phyloP scores from a whole-genome alignment of 768 basidiomycete species.

The Jaapia argillacea region DNA sequence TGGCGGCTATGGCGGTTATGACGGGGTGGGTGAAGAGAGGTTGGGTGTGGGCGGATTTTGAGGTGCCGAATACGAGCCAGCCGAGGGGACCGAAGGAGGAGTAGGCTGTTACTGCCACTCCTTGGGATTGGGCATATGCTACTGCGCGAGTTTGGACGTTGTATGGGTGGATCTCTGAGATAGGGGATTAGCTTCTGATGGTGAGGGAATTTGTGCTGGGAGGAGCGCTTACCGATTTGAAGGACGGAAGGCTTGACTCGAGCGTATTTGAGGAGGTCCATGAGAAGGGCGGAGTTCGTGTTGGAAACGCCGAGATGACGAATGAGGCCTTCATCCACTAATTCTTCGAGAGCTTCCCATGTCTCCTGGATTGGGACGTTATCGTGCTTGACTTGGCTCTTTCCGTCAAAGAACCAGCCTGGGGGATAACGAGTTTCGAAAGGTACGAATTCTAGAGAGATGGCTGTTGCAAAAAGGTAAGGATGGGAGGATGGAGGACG shows the following conservation, averaged over 20 bases:
- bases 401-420: constrained; percentile 26
- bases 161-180: constrained; percentile 25
- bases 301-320: constrained; percentile 31
- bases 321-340: constrained; percentile 25
- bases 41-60: constrained; percentile 9
- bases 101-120: constrained; percentile 24
- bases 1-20: constrained; percentile 14
- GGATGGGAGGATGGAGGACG: background rate
- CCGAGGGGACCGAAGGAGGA: constrained; percentile 22
- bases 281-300: constrained; percentile 21
- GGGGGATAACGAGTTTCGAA: constrained; percentile 28
- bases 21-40: constrained; percentile 18
- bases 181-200: background rate
- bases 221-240: constrained; percentile 20
- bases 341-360: constrained; percentile 32
- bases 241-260: constrained; percentile 25
- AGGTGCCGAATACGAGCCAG: constrained; percentile 21
- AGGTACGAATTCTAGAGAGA: constrained; percentile 29
- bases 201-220: background rate
- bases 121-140: constrained; percentile 14
- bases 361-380: constrained; percentile 26
- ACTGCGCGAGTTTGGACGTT: constrained; percentile 20
- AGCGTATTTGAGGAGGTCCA: constrained; percentile 29
- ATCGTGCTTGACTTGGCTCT: constrained; percentile 20
- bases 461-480: constrained; percentile 16